Evolutionary conservation across 2,329 filamentous ascomycete genomes (phyloP).

Genomic region (Hymenoscyphus linearis): DNA sequence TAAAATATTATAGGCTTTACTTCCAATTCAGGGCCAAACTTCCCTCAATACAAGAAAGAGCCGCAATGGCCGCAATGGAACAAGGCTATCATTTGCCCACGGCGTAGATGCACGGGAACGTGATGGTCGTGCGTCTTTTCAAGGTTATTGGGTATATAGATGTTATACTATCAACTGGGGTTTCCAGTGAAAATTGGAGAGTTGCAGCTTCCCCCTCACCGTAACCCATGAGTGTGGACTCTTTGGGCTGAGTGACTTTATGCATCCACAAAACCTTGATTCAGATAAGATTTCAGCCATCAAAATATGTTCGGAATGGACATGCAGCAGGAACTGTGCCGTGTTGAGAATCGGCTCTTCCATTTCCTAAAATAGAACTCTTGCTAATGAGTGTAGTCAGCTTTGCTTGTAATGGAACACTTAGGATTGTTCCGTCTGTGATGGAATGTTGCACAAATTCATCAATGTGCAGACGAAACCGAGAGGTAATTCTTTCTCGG

Average conservation of each 20-base stretch:
- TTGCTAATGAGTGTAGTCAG: constrained; percentile 1
- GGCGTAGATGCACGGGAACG: background rate
- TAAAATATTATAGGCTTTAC: background rate
- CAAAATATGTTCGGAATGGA: constrained; percentile 6
- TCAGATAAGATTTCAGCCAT: constrained; percentile 23
- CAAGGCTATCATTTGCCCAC: background rate
- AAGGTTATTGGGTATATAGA: background rate
- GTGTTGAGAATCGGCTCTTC: background rate
- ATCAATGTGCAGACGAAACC: background rate
- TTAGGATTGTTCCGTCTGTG: background rate
- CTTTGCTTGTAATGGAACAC: background rate
- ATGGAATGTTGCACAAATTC: background rate
- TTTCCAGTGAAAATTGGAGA: background rate
- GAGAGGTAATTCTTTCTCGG: background rate
- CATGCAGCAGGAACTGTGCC: constrained; percentile 2
- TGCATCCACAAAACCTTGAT: constrained; percentile 14
- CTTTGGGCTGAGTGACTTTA: constrained; percentile 7
- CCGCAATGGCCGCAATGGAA: background rate
- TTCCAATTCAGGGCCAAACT: background rate
- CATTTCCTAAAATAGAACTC: background rate
- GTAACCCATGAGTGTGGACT: constrained; percentile 9
- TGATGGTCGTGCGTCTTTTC: background rate
- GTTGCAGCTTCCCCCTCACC: constrained; percentile 1
- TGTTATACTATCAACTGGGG: constrained; percentile 1
- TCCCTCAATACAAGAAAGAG: background rate